Percentiles rank a stretch among this genome's conserved stretches.
phyloP scores from a whole-genome alignment of 2,329 filamentous ascomycete genomes.

The Fusarium anthophilum region DNA sequence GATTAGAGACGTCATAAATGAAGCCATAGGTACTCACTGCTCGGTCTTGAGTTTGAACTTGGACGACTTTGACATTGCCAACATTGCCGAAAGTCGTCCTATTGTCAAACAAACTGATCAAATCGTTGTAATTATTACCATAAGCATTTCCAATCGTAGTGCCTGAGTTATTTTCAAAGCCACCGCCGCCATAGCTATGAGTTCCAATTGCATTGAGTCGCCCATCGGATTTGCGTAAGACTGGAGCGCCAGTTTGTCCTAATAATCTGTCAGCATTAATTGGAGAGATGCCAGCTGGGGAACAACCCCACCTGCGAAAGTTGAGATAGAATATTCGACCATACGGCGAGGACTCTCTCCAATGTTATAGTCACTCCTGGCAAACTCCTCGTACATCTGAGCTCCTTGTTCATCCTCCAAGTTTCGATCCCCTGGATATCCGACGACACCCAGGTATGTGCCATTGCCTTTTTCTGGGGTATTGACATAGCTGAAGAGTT shows the following conservation, averaged over 20 bases:
- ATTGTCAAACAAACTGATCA: slow-evolving; percentile 20
- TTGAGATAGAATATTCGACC: slow-evolving; percentile 46
- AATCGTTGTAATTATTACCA: slow-evolving; percentile 37
- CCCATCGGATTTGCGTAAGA: slow-evolving; percentile 26
- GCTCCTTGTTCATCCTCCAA: slow-evolving; percentile 41
- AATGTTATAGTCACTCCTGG: slow-evolving; percentile 36
- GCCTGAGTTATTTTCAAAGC: slow-evolving; percentile 38
- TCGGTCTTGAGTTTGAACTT: background rate
- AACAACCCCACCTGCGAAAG: slow-evolving; percentile 39
- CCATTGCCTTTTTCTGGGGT: slow-evolving; percentile 14
- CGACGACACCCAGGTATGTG: slow-evolving; percentile 44
- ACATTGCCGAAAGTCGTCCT: background rate
- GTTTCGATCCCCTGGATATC: slow-evolving; percentile 46
- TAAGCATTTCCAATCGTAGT: slow-evolving; percentile 34
- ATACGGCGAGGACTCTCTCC: slow-evolving; percentile 31
- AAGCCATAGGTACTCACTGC: background rate
- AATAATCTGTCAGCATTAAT: background rate
- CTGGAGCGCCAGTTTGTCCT: slow-evolving; percentile 44
- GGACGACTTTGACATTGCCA: background rate
- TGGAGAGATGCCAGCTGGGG: fast-evolving
- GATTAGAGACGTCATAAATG: background rate
- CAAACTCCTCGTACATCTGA: slow-evolving; percentile 47
- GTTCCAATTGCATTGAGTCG: slow-evolving; percentile 38
- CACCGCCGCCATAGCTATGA: slow-evolving; percentile 41
- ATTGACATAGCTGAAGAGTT: slow-evolving; percentile 27